phyloP scores from a whole-genome alignment of 106 monocot genomes.

The Alisma plantagoaquatica region DNA sequence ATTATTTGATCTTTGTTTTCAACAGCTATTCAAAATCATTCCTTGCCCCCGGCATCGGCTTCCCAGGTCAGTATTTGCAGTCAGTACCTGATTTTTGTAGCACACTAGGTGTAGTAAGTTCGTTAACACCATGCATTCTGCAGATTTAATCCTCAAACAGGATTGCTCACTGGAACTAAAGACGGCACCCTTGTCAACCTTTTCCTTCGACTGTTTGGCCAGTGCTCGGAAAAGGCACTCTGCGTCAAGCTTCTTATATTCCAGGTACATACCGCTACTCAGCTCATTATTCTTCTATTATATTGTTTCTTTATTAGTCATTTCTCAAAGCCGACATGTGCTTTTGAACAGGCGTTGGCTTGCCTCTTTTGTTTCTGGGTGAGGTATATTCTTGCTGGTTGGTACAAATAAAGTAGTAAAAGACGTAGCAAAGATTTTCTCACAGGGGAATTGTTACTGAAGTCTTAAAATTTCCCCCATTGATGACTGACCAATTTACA shows the following conservation, averaged over 20 bases:
- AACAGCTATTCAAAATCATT: slow-evolving; percentile 19
- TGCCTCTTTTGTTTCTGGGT: slow-evolving; percentile 16
- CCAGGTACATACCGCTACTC: neutral
- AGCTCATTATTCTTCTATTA: neutral
- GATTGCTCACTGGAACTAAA: slow-evolving; percentile 11
- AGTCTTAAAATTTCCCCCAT: too few species aligned
- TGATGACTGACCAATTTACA: too few species aligned
- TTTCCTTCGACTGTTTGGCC: too few species aligned
- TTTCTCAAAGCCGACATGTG: neutral
- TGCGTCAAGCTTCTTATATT: slow-evolving; percentile 15
- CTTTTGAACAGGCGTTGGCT: slow-evolving; percentile 5
- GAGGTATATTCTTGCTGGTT: slow-evolving; percentile 11
- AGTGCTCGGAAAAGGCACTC: too few species aligned
- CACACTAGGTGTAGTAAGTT: neutral
- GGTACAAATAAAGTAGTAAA: slow-evolving; percentile 6
- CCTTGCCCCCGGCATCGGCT: slow-evolving; percentile 14
- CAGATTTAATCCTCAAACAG: slow-evolving; percentile 13
- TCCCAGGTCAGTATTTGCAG: neutral
- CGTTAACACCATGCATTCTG: neutral
- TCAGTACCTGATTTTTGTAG: neutral
- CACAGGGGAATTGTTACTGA: too few species aligned
- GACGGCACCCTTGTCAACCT: too few species aligned
- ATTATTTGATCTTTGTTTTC: too few species aligned
- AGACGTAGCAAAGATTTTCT: neutral
- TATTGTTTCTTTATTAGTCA: neutral